phyloP scores from a whole-genome alignment of 495 filamentous ascomycete genomes.

The Staphylotrichum longicolle region DNA sequence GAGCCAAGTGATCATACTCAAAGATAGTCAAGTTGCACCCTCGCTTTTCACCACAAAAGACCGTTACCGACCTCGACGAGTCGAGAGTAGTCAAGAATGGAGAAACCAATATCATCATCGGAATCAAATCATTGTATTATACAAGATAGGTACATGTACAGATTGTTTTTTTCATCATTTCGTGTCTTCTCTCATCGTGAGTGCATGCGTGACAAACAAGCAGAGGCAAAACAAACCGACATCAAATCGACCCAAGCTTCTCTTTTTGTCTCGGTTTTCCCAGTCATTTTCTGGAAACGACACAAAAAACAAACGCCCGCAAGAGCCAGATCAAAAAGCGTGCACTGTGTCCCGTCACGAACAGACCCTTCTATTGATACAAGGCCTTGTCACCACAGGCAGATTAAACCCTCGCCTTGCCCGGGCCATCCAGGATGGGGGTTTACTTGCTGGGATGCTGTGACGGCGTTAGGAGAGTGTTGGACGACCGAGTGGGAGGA shows the following conservation, averaged over 20 bases:
- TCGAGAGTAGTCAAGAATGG: no score
- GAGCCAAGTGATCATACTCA: no score
- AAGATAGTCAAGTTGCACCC: no score
- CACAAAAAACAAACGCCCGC: conserved; percentile 1
- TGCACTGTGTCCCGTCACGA: not conserved
- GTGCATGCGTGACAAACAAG: no score
- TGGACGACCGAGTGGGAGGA: not conserved
- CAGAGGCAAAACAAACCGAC: not conserved
- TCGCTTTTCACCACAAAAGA: no score
- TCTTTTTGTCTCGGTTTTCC: not conserved
- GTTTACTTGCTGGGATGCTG: conserved; percentile 10
- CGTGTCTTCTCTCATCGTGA: no score
- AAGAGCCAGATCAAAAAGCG: not conserved
- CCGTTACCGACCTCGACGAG: no score
- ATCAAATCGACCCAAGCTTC: not conserved
- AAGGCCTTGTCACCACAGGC: not conserved
- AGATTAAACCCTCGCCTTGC: not conserved
- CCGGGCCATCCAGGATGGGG: not conserved
- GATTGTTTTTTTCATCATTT: not conserved
- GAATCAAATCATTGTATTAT: no score
- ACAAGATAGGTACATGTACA: not conserved
- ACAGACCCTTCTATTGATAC: not conserved
- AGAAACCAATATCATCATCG: no score
- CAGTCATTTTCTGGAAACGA: not conserved
- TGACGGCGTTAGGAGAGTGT: no score